A percentile compares a stretch with the other conserved stretches of the same genome.
Evolutionary conservation across 352 stramenopile genomes (phyloP).

Genomic region (Phytophthora tubulina): DNA sequence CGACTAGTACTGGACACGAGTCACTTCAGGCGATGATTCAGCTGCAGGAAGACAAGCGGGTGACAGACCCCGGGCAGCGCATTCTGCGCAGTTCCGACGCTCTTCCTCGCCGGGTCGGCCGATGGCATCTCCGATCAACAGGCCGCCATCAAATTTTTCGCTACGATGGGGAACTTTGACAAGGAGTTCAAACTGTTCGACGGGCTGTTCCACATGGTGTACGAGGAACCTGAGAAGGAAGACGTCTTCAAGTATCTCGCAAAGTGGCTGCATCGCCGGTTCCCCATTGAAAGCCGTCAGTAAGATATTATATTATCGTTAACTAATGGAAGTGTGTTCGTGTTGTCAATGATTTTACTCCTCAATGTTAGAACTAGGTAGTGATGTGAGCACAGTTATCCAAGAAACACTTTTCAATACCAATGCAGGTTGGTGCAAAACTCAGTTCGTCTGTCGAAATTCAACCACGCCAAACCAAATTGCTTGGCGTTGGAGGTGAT

Average conservation of each 20-base stretch:
- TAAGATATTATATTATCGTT: conserved; percentile 21
- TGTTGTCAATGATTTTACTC: background rate
- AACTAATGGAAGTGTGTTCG: conserved; percentile 18
- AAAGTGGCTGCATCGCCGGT: conserved; percentile 49
- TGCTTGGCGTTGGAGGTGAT: background rate
- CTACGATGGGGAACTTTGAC: conserved; percentile 56
- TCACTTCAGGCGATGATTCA: conserved; percentile 48
- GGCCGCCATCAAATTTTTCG: conserved; percentile 55
- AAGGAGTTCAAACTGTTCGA: conserved; percentile 73
- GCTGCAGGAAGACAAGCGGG: conserved; percentile 42
- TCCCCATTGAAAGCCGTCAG: conserved; percentile 27
- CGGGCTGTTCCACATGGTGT: conserved; percentile 65
- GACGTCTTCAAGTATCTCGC: conserved; percentile 54
- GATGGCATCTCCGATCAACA: conserved; percentile 59
- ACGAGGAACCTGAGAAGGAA: conserved; percentile 64
- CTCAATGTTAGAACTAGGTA: no score
- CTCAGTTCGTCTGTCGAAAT: background rate
- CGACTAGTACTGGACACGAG: conserved; percentile 44
- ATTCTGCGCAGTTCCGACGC: conserved; percentile 38
- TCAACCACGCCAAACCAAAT: background rate
- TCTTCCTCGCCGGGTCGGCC: conserved; percentile 54
- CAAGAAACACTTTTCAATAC: no score
- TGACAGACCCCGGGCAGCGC: conserved; percentile 30
- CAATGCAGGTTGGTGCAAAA: no score
- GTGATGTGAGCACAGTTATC: no score